Conservation (phyloP, 176 grass and related monocot species). For the Chrysopogon serrulatus region DNA sequence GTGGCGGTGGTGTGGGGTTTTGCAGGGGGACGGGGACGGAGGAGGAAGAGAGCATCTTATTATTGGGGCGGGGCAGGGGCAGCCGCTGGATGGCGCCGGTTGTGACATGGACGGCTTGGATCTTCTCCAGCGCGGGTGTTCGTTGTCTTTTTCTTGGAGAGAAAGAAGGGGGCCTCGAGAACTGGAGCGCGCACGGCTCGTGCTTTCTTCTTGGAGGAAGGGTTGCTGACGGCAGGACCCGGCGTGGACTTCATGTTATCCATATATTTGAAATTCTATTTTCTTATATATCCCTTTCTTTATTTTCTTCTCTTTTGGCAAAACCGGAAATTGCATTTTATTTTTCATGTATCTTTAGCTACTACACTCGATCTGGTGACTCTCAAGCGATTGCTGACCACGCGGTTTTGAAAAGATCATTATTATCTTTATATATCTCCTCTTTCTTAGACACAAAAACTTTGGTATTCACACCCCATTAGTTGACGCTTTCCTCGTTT, state of each 20-base stretch:
- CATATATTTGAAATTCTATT: background rate
- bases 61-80: background rate
- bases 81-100: constrained; percentile 7
- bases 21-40: background rate
- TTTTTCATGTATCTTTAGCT: background rate
- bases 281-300: too few relatives aligned
- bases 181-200: background rate
- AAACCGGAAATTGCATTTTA: background rate
- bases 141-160: constrained; percentile 14
- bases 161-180: background rate
- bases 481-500: too few relatives aligned
- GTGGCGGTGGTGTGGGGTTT: constrained; percentile 7
- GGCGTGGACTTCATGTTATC: constrained; percentile 10
- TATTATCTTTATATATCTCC: too few relatives aligned
- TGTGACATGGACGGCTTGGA: constrained; percentile 11
- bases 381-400: too few relatives aligned
- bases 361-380: too few relatives aligned
- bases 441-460: too few relatives aligned
- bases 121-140: background rate
- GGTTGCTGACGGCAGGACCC: background rate
- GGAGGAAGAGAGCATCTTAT: background rate
- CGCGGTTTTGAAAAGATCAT: too few relatives aligned
- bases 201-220: constrained; percentile 14
- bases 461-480: too few relatives aligned
- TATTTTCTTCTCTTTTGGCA: background rate